Evolutionary conservation across 2,329 filamentous ascomycete genomes (phyloP).

Genomic region (Dryadomyces quercivorus): DNA sequence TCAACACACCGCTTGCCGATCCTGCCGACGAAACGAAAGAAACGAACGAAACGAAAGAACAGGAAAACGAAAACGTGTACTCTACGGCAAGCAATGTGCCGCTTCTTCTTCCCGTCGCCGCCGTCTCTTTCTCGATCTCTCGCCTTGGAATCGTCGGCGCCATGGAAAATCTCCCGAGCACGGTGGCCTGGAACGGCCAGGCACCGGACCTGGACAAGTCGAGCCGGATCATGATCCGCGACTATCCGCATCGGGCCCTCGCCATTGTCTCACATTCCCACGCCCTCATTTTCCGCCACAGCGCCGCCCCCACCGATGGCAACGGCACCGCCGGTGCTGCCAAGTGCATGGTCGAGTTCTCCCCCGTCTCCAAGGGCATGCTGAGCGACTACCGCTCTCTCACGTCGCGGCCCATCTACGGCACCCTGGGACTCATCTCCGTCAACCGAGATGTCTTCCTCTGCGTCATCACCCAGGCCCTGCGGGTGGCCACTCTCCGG

Average conservation of each 20-base stretch:
- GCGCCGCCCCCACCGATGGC: conserved; percentile 52
- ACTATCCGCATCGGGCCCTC: conserved; percentile 77
- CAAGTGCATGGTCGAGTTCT: conserved; percentile 83
- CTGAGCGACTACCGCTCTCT: conserved; percentile 67
- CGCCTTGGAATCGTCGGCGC: background rate
- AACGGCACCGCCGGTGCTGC: conserved; percentile 35
- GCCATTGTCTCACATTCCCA: conserved; percentile 71
- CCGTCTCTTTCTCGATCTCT: too few species aligned
- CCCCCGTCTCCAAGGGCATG: conserved; percentile 49
- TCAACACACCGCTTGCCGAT: background rate
- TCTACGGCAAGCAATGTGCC: background rate
- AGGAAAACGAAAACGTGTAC: background rate
- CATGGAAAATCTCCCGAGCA: conserved; percentile 34
- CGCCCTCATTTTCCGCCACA: conserved; percentile 76
- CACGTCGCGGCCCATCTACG: conserved; percentile 62
- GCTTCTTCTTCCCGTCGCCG: background rate
- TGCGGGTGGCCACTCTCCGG: conserved; percentile 67
- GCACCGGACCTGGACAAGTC: conserved; percentile 43
- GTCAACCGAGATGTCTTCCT: conserved; percentile 78
- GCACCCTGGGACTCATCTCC: conserved; percentile 79
- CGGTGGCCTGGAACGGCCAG: conserved; percentile 32
- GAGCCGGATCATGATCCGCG: conserved; percentile 72
- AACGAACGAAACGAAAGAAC: background rate
- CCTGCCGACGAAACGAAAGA: background rate
- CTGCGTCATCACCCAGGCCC: conserved; percentile 72